Base-by-base conservation (phyloP, 1,139 yeast species). In the Casaregolazyma lundiana region DNA sequence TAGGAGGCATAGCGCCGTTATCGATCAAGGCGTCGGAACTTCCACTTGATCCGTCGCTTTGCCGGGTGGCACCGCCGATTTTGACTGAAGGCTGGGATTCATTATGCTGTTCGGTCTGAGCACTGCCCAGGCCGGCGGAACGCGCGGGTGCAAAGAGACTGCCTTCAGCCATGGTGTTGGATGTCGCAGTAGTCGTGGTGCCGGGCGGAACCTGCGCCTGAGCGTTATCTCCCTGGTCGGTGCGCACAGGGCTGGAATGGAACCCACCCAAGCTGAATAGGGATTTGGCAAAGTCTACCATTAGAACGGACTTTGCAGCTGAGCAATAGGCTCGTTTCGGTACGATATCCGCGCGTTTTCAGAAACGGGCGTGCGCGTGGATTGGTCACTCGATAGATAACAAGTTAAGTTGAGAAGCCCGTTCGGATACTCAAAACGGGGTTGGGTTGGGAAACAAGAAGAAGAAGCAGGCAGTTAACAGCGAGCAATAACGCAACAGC, bases 201-300 rank as follows among this genome's bases (percentile, higher is more conserved):
- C 47, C 50, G n/a, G 45, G 21, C 38, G 48, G 24, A 42, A 44
- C 22, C 41, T 46, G 43, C 41, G 45, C 6, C 48, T 44, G 39
- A 42, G 37, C 37, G 45, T 21, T 21, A 21, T 21, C 38, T 35
- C 16, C 19, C 38, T 35, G 38, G 24, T 21, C 38, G 16, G 7
- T 19, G 19, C 38, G 21, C 13, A 13, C 15, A 13, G 43, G 15
- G 18, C 43, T 21, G 37, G 40, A 38, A 32, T 42, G 34, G 43
- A 52, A 52, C 29, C 51, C 53, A 35, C 59, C 53, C 37, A 56
- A 56, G n/a, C 57, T 53, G 43, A 60, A 60, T 36, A 60, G 53
- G 19, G 62, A 59, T 50, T 55, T 59, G 9, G 64, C 59, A 48
- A 60, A 60, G 44, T 60, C 64, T 21, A 63, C 62, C 64, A 60